phyloP scores from a whole-genome alignment of 169 alveolate species.

The Plasmodium fragile region DNA sequence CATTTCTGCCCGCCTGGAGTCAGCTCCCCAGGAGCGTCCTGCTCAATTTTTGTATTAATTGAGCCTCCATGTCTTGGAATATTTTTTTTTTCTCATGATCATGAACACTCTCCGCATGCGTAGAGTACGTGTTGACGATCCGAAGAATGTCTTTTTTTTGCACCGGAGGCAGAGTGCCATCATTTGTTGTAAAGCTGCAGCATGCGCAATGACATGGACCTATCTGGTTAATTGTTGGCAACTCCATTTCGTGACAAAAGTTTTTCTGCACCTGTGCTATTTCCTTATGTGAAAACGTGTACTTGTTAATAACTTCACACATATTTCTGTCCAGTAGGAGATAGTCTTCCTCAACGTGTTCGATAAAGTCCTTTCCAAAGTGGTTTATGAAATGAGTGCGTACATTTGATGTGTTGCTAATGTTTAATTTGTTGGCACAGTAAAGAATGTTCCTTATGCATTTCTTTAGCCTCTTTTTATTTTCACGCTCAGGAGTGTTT shows the following conservation, averaged over 20 bases:
- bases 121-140: conserved; percentile 15
- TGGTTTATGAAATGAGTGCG: conserved; percentile 22
- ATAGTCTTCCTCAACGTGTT: conserved; percentile 31
- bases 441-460: conserved; percentile 49
- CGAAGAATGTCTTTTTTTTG: conserved; percentile 7
- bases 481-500: not conserved
- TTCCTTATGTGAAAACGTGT: conserved; percentile 23
- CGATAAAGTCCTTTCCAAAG: conserved; percentile 37
- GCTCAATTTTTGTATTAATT: not conserved
- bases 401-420: conserved; percentile 37
- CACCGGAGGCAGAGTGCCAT: conserved; percentile 3
- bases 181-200: conserved; percentile 5
- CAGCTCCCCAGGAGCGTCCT: not conserved
- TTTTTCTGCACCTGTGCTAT: conserved; percentile 17
- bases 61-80: not conserved
- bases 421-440: conserved; percentile 41
- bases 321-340: conserved; percentile 18
- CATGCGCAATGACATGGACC: conserved; percentile 22
- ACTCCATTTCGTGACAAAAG: not conserved
- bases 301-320: conserved; percentile 26
- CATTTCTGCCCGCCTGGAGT: not conserved
- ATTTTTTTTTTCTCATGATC: not conserved
- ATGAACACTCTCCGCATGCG: not conserved
- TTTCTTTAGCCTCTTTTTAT: conserved; percentile 5
- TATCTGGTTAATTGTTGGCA: conserved; percentile 2